A percentile compares a stretch with the other conserved stretches of the same genome.
Conservation (phyloP, 192 early-diverging fungal species). For the Pilobolus umbonatus region DNA sequence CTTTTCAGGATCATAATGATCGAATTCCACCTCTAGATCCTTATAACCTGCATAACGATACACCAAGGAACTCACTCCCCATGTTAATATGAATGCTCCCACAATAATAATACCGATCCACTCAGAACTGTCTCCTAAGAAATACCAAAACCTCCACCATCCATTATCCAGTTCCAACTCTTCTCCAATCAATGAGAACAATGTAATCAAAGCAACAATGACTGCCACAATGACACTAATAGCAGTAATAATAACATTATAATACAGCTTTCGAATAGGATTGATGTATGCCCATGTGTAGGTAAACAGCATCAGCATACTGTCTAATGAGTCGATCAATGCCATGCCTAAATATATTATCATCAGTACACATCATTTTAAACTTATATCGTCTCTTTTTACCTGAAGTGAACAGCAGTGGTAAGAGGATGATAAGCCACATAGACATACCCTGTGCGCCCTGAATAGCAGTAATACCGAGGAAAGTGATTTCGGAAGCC, state of each 20-base stretch:
- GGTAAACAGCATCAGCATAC: conserved; percentile 58
- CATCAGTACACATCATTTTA: neutral
- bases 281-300: conserved; percentile 62
- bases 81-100: conserved; percentile 40
- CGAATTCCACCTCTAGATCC: conserved; percentile 35
- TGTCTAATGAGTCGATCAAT: conserved; percentile 64
- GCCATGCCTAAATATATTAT: conserved; percentile 51
- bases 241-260: conserved; percentile 59
- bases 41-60: conserved; percentile 37
- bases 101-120: conserved; percentile 48
- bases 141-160: conserved; percentile 41
- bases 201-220: conserved; percentile 48
- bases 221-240: conserved; percentile 60
- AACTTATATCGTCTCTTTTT: neutral
- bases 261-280: conserved; percentile 60
- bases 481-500: conserved; percentile 57
- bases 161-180: conserved; percentile 33
- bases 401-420: conserved; percentile 58
- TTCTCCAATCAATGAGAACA: conserved; percentile 47
- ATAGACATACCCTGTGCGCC: conserved; percentile 41
- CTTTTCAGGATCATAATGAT: conserved; percentile 10
- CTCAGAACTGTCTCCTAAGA: conserved; percentile 42
- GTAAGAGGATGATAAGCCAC: conserved; percentile 53
- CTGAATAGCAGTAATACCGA: conserved; percentile 54
- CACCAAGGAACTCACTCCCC: conserved; percentile 32